These are phyloP conservation scores for Lepidium didymum DNA, from an alignment of 345 rosid genomes.

Conservation along the genomic window DNA sequence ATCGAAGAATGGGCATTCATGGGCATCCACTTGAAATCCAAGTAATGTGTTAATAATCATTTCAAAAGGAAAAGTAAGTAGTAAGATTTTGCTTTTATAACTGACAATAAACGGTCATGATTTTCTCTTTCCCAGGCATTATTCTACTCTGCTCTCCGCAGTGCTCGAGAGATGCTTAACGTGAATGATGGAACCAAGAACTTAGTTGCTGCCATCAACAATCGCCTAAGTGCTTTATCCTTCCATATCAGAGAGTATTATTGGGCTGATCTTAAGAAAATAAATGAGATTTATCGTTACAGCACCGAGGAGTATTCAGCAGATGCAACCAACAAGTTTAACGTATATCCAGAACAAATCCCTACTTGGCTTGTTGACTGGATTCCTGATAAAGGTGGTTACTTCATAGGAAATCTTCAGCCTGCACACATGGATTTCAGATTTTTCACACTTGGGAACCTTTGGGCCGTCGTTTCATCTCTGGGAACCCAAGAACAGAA, in stretches of 20 bases:
- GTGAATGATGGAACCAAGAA: constrained; percentile 79
- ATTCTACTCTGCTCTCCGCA: constrained; percentile 84
- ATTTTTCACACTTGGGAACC: constrained; percentile 92
- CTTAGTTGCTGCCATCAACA: constrained; percentile 77
- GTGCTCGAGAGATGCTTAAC: constrained; percentile 77
- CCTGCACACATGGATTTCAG: constrained; percentile 99
- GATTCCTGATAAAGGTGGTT: constrained; percentile 87
- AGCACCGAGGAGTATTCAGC: constrained; percentile 88
- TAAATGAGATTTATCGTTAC: constrained; percentile 92
- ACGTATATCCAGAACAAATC: constrained; percentile 94
- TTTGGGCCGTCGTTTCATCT: constrained; percentile 76
- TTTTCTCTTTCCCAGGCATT: constrained; percentile 48
- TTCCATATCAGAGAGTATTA: constrained; percentile 92
- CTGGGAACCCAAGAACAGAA: constrained; percentile 67
- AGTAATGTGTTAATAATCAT: constrained; percentile 34
- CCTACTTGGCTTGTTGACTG: constrained; percentile 94
- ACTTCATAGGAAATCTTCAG: constrained; percentile 83
- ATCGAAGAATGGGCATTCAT: constrained; percentile 95
- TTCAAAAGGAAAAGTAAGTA: not conserved
- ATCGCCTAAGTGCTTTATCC: constrained; percentile 75
- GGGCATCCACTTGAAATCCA: constrained; percentile 98
- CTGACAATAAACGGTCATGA: not conserved
- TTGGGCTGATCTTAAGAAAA: constrained; percentile 78
- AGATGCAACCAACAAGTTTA: constrained; percentile 87
- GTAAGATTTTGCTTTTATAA: not conserved